phyloP scores from a whole-genome alignment of 345 rosid species.

The Camelina laxa region DNA sequence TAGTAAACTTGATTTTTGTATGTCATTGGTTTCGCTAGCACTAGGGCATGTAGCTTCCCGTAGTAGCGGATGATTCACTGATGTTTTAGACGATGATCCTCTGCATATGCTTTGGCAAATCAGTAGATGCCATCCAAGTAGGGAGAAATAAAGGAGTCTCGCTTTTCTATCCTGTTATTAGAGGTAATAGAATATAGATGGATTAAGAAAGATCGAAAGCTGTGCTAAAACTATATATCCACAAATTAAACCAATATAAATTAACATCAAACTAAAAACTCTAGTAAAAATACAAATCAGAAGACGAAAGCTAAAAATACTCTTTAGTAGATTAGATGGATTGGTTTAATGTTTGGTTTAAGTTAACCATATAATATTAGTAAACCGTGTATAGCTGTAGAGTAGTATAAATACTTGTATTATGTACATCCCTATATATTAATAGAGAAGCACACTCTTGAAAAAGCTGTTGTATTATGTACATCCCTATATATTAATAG shows the following conservation, averaged over 20 bases:
- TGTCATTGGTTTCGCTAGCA: background rate
- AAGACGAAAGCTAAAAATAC: too few relatives aligned
- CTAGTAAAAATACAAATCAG: too few relatives aligned
- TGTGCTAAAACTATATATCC: background rate
- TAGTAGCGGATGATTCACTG: background rate
- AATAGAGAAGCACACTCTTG: too few relatives aligned
- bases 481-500: too few relatives aligned
- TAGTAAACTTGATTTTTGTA: background rate
- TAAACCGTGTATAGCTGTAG: too few relatives aligned
- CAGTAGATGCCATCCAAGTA: background rate
- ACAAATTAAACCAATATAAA: background rate
- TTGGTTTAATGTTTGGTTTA: too few relatives aligned
- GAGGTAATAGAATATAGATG: background rate
- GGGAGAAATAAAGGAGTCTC: background rate
- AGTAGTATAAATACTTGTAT: too few relatives aligned
- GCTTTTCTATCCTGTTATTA: background rate
- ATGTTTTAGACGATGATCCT: background rate
- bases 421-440: too few relatives aligned
- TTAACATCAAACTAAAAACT: background rate
- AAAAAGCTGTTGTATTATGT: too few relatives aligned
- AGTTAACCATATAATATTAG: too few relatives aligned
- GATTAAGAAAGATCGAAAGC: background rate
- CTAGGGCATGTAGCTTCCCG: conserved; percentile 2
- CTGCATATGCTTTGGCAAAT: background rate
- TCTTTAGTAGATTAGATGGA: too few relatives aligned